These are phyloP conservation scores for Graphilbum fragrans DNA, from an alignment of 2,329 filamentous ascomycete genomes.

Conservation along the genomic window DNA sequence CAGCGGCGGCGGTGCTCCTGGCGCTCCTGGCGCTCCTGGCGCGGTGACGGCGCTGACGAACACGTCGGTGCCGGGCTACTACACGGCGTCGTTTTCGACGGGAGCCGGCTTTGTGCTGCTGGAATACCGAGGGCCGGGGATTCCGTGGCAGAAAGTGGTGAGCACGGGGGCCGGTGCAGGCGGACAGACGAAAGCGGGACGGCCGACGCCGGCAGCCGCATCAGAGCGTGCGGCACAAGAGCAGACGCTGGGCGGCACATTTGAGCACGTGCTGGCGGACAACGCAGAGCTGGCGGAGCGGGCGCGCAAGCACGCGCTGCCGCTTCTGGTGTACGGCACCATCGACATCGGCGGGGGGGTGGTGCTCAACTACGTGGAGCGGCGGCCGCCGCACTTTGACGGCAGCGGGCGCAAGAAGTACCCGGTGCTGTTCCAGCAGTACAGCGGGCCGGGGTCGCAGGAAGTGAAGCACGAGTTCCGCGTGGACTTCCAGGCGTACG, in stretches of 20 bases:
- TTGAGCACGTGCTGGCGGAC: constrained; percentile 63
- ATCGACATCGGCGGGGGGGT: constrained; percentile 70
- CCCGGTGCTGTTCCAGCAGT: constrained; percentile 88
- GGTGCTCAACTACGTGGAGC: constrained; percentile 62
- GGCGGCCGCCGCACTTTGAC: constrained; percentile 81
- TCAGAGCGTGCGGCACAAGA: constrained; percentile 9
- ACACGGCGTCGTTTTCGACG: constrained; percentile 71
- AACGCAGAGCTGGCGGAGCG: constrained; percentile 59
- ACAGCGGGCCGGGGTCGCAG: constrained; percentile 91
- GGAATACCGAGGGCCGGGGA: constrained; percentile 68
- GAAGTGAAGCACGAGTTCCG: constrained; percentile 67
- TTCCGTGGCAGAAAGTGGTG: constrained; percentile 86
- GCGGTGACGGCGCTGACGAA: constrained; percentile 58
- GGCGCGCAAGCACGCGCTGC: constrained; percentile 67
- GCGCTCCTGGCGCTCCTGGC: too few relatives aligned
- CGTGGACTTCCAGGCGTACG: constrained; percentile 83
- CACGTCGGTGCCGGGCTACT: constrained; percentile 62
- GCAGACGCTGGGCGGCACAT: constrained; percentile 18
- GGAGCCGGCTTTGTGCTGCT: constrained; percentile 76
- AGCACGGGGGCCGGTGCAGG: constrained; percentile 52
- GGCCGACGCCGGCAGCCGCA: constrained; percentile 37
- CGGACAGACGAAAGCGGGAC: neutral
- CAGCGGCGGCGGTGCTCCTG: constrained; percentile 36
- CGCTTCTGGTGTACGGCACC: constrained; percentile 70
- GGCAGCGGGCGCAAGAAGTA: constrained; percentile 58